phyloP scores from a whole-genome alignment of 1,284 basidiomycete genomes.

The Baeospora myosura region DNA sequence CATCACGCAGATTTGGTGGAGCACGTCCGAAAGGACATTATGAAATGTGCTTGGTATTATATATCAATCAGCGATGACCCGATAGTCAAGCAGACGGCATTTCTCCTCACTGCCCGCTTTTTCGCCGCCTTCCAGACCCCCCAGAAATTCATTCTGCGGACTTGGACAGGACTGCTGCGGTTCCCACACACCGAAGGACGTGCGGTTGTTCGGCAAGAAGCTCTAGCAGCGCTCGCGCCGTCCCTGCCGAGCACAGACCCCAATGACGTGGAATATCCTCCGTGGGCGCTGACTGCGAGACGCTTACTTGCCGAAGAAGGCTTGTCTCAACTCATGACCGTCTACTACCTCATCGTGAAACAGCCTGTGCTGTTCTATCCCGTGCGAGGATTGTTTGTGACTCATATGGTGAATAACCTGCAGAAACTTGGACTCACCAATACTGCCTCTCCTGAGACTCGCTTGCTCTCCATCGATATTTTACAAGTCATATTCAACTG shows the following conservation, averaged over 20 bases:
- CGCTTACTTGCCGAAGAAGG: conserved; percentile 89
- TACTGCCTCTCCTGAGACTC: conserved; percentile 74
- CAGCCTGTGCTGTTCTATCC: conserved; percentile 92
- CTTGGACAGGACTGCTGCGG: conserved; percentile 90
- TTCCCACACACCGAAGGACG: conserved; percentile 76
- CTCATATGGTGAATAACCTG: conserved; percentile 89
- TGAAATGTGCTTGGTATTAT: conserved; percentile 92
- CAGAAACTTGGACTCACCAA: conserved; percentile 80
- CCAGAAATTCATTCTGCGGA: conserved; percentile 88
- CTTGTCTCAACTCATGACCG: conserved; percentile 78
- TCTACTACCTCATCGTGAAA: conserved; percentile 90
- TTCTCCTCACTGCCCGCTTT: conserved; percentile 22
- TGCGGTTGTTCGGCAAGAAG: conserved; percentile 72
- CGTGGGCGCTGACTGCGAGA: conserved; percentile 89
- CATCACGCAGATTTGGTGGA: conserved; percentile 73
- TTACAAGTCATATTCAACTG: conserved; percentile 84
- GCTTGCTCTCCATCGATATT: conserved; percentile 76
- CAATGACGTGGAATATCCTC: conserved; percentile 57
- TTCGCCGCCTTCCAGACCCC: conserved; percentile 55
- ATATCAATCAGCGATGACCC: conserved; percentile 80
- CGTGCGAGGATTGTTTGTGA: conserved; percentile 90
- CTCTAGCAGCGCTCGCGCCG: conserved; percentile 86
- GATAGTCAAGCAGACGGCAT: conserved; percentile 89
- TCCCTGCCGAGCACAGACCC: conserved; percentile 62
- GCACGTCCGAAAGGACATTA: conserved; percentile 87